Conservation (phyloP, 441 rosid species). For the Euphorbia schlechtendalii region DNA sequence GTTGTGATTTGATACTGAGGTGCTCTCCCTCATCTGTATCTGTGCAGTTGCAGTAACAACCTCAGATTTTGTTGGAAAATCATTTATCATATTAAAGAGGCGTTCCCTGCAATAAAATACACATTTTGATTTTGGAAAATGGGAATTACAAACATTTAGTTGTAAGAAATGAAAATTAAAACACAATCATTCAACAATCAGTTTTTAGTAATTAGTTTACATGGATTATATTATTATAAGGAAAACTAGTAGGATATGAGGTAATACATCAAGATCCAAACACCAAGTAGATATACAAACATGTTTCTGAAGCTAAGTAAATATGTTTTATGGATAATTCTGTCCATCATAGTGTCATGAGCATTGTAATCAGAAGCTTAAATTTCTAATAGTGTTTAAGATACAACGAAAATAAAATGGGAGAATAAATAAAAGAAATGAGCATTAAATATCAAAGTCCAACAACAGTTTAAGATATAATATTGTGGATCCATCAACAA, state of each 20-base stretch:
- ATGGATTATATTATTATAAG: too few species aligned
- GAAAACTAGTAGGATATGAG: too few species aligned
- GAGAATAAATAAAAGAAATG: neutral
- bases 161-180: neutral
- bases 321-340: neutral
- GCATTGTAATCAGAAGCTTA: neutral
- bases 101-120: constrained; percentile 38
- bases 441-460: too few species aligned
- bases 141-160: neutral
- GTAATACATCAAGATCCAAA: too few species aligned
- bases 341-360: too few species aligned
- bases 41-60: constrained; percentile 42
- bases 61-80: constrained; percentile 52
- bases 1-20: too few species aligned
- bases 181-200: neutral
- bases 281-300: too few species aligned
- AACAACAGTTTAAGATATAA: too few species aligned
- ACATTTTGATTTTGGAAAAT: neutral
- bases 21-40: constrained; percentile 44
- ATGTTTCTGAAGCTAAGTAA: too few species aligned
- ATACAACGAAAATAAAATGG: neutral
- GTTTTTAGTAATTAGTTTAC: neutral
- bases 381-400: neutral
- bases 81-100: constrained; percentile 54
- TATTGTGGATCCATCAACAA: too few species aligned